Evolutionary conservation across 768 basidiomycete genomes (phyloP).

Genomic region (Rhizopogon salebrosus): DNA sequence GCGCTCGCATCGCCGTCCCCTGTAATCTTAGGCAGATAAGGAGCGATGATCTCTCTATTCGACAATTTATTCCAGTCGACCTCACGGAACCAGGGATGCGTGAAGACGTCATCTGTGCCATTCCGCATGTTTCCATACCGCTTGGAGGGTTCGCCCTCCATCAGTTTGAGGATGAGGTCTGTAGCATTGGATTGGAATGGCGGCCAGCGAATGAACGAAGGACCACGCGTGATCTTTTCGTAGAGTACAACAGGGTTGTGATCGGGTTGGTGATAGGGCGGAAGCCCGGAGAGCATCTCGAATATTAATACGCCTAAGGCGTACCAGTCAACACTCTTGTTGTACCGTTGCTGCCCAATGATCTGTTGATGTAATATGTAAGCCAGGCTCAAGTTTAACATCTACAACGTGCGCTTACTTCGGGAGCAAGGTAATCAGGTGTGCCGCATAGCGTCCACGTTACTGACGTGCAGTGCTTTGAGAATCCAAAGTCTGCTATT

Average conservation of each 20-base stretch:
- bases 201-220: conserved; percentile 75
- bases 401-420: conserved; percentile 40
- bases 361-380: conserved; percentile 38
- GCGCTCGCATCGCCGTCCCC: conserved; percentile 96
- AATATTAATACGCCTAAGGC: conserved; percentile 95
- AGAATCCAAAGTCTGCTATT: conserved; percentile 95
- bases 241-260: conserved; percentile 84
- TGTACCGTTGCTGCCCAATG: conserved; percentile 80
- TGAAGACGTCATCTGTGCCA: conserved; percentile 88
- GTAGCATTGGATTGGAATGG: conserved; percentile 69
- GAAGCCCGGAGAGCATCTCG: conserved; percentile 95
- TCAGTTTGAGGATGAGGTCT: conserved; percentile 84
- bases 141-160: conserved; percentile 84
- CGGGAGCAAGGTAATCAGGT: conserved; percentile 95
- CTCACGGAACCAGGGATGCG: conserved; percentile 91
- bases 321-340: conserved; percentile 98
- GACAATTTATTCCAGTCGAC: conserved; percentile 85
- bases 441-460: conserved; percentile 97
- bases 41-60: conserved; percentile 86
- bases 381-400: not conserved
- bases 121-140: conserved; percentile 87
- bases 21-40: conserved; percentile 87
- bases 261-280: conserved; percentile 89
- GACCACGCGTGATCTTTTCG: conserved; percentile 82
- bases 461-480: conserved; percentile 79